These are phyloP conservation scores for Dryadomyces quercivorus DNA, from an alignment of 2,329 filamentous ascomycete species.

Conservation along the genomic window DNA sequence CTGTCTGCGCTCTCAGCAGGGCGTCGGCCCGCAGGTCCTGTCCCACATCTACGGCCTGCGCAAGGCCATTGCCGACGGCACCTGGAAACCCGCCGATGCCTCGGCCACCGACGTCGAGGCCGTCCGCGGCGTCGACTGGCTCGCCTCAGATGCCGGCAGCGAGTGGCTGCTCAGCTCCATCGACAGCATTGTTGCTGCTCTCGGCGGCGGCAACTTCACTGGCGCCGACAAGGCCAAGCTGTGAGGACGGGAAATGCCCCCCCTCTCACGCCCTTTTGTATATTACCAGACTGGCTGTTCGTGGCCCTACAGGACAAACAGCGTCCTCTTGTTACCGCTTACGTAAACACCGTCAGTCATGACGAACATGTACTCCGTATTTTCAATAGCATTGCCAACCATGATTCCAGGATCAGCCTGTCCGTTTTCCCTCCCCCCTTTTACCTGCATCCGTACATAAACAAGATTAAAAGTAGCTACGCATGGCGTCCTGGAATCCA, in stretches of 20 bases:
- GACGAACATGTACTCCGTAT: too few species aligned
- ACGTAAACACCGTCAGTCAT: too few species aligned
- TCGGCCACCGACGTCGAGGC: slow-evolving; percentile 24
- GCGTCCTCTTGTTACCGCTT: too few species aligned
- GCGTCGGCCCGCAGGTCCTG: slow-evolving; percentile 70
- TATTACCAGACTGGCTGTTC: too few species aligned
- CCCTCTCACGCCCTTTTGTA: too few species aligned
- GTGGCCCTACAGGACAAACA: too few species aligned
- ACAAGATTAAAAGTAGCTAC: slow-evolving; percentile 55
- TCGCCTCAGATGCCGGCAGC: slow-evolving; percentile 53
- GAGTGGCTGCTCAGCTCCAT: slow-evolving; percentile 50
- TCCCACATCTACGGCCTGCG: slow-evolving; percentile 71
- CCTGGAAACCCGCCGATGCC: slow-evolving; percentile 28
- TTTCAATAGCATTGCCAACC: too few species aligned
- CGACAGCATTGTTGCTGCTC: slow-evolving; percentile 42
- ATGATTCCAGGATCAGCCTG: too few species aligned
- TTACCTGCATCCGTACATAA: too few species aligned
- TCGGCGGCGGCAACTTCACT: slow-evolving; percentile 18
- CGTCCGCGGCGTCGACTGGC: slow-evolving; percentile 42
- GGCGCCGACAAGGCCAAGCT: slow-evolving; percentile 6
- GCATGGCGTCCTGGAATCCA: slow-evolving; percentile 75
- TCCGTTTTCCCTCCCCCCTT: neutral
- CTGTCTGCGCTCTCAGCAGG: slow-evolving; percentile 66
- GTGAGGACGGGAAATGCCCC: neutral
- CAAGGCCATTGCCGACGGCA: slow-evolving; percentile 62